Evolutionary conservation across 805 yeast genomes (phyloP), one percentile per base, ranked within the genome.

Genomic region (Metschnikowia proteae): DNA sequence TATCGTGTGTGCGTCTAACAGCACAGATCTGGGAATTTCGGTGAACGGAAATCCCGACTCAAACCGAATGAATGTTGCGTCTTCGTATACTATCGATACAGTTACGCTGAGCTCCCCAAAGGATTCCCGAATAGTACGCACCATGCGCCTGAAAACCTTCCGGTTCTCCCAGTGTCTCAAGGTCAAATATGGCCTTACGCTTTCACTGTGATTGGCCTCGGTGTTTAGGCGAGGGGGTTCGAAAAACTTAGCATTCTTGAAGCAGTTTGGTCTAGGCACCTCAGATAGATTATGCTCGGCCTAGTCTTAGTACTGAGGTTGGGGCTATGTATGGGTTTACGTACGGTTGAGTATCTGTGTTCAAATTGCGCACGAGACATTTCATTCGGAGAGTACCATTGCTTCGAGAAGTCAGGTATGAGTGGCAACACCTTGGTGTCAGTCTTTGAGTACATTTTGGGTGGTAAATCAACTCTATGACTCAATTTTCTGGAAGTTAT

Each of bases 1-100:
- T 1, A 86, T 73, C 0, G 89, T 73, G 65, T 86, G 92, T 6
- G 81, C 81, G 60, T 86, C 94, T 40, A 86, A 63, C 6, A 89
- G 81, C 2, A 81, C 66, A 22, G 63, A 65, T 45, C 88, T 69
- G 9, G 82, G 81, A 43, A 81, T 73, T 48, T 73, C 79, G n/a
- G 64, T 69, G 47, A 76, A 64, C 4, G 74, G 75, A 32, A 82
- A 65, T 5, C 77, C 70, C 7, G 73, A 66, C 48, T 79, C 79
- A 56, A 67, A 71, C 56, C 81, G 80, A 22, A 82, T 71, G 7
- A 74, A 49, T 38, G 81, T 85, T 38, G 68, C 67, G 13, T 66
- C 67, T 8, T 73, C 60, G 45, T 76, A 79, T 6, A 86, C 56
- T n/a, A 86, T 50, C 5, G 89, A 82, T 17, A 86, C 76, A 0